Conservation (phyloP, 176 grass and related monocot genomes). For the Musa beccarii region DNA sequence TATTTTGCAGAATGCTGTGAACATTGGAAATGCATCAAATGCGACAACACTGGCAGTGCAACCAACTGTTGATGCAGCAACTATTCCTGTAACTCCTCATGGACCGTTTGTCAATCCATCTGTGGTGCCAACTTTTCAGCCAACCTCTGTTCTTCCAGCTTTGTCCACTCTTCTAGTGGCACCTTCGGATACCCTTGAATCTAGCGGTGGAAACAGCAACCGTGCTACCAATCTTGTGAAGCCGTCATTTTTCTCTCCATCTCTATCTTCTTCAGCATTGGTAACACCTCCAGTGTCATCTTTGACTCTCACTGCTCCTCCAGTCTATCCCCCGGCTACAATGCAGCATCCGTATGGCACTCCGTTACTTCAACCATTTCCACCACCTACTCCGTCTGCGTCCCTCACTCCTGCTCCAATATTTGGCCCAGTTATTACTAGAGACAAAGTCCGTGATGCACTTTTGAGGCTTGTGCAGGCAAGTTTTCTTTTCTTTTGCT, state of each 20-base stretch:
- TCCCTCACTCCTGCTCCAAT: conserved; percentile 27
- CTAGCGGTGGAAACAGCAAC: conserved; percentile 6
- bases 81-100: conserved; percentile 24
- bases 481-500: conserved; percentile 12
- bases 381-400: conserved; percentile 22
- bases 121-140: conserved; percentile 18
- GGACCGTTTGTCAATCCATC: conserved; percentile 17
- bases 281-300: conserved; percentile 14
- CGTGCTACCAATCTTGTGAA: conserved; percentile 15
- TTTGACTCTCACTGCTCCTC: conserved; percentile 24
- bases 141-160: conserved; percentile 18
- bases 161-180: conserved; percentile 26
- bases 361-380: conserved; percentile 30
- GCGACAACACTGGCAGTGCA: not conserved
- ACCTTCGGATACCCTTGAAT: conserved; percentile 24
- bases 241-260: conserved; percentile 19
- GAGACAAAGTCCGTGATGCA: conserved; percentile 39
- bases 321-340: conserved; percentile 29
- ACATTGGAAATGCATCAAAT: conserved; percentile 13
- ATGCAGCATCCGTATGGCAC: conserved; percentile 25
- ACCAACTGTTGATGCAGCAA: conserved; percentile 13
- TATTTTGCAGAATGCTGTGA: conserved; percentile 24
- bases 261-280: conserved; percentile 20
- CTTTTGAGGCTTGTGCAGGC: conserved; percentile 42
- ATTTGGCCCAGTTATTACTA: conserved; percentile 22